Percentiles rank a stretch among this genome's conserved stretches.
Conservation (phyloP, 164 flowering plant genomes). For the Vitis rupestris region DNA sequence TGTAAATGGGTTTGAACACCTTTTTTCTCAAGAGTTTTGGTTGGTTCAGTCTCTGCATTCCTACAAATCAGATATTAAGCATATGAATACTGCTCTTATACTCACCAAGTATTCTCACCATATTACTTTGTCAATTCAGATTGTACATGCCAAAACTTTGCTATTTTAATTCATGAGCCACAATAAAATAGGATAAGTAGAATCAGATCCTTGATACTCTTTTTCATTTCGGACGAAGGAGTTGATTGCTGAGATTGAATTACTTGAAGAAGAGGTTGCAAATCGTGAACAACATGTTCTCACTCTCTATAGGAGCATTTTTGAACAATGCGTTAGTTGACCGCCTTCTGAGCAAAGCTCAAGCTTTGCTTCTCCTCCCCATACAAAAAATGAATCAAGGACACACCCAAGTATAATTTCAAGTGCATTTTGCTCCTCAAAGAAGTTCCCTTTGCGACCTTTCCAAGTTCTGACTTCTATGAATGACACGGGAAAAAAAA, state of each 20-base stretch:
- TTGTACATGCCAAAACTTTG: neutral
- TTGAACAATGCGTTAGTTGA: slow-evolving; percentile 59
- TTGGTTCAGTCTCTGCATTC: neutral
- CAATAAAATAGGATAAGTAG: neutral
- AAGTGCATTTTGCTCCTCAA: slow-evolving; percentile 85
- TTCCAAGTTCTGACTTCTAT: slow-evolving; percentile 54
- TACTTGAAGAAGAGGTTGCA: slow-evolving; percentile 87
- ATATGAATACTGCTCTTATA: neutral
- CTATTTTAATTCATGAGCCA: neutral
- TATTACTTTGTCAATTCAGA: neutral
- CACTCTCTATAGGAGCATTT: slow-evolving; percentile 72
- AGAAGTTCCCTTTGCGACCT: slow-evolving; percentile 59
- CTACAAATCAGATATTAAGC: neutral
- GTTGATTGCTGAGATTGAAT: slow-evolving; percentile 75
- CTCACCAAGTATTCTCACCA: neutral
- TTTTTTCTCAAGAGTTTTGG: neutral
- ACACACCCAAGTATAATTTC: slow-evolving; percentile 81
- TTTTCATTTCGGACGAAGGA: slow-evolving; percentile 60
- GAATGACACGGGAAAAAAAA: slow-evolving; percentile 48
- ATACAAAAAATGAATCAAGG: slow-evolving; percentile 43
- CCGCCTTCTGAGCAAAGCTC: slow-evolving; percentile 69
- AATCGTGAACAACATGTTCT: slow-evolving; percentile 86
- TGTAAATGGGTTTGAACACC: neutral
- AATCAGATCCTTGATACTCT: neutral
- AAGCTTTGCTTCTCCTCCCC: slow-evolving; percentile 64